These are phyloP conservation scores for Alternaria sp. DNA, from an alignment of 2,329 filamentous ascomycete species.

Conservation along the genomic window DNA sequence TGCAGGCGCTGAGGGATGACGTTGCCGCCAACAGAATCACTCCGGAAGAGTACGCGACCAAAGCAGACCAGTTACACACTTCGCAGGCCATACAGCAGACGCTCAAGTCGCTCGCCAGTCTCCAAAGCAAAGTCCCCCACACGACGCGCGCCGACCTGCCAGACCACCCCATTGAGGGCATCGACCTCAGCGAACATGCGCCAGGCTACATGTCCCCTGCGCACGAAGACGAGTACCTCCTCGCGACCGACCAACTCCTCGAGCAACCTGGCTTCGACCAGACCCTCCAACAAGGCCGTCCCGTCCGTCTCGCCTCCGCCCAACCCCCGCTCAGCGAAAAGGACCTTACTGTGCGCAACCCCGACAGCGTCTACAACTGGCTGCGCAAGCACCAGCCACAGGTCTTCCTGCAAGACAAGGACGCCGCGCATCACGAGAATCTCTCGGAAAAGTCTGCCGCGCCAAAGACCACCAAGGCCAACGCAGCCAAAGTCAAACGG, in stretches of 20 bases:
- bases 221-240: constrained; percentile 77
- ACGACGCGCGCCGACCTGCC: constrained; percentile 43
- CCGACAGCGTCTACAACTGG: constrained; percentile 95
- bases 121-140: constrained; percentile 55
- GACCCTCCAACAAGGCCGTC: constrained; percentile 51
- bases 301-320: constrained; percentile 51
- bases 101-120: constrained; percentile 45
- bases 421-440: constrained; percentile 50
- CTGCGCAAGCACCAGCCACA: constrained; percentile 84
- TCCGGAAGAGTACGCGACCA: constrained; percentile 39
- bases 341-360: constrained; percentile 73
- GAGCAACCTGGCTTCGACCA: constrained; percentile 63
- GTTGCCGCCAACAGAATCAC: constrained; percentile 41
- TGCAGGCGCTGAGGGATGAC: constrained; percentile 48
- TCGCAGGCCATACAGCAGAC: constrained; percentile 34
- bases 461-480: constrained; percentile 35
- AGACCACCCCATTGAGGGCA: constrained; percentile 48
- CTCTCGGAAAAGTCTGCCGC: constrained; percentile 44
- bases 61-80: constrained; percentile 40
- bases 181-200: constrained; percentile 63
- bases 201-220: constrained; percentile 73
- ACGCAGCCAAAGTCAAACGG: constrained; percentile 39
- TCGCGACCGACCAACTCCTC: constrained; percentile 66
- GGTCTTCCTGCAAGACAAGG: constrained; percentile 81
- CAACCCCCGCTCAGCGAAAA: constrained; percentile 55